A percentile compares a stretch with the other conserved stretches of the same genome.
Conservation (phyloP, 2,329 filamentous ascomycete genomes). For the Rutstroemia sp. region DNA sequence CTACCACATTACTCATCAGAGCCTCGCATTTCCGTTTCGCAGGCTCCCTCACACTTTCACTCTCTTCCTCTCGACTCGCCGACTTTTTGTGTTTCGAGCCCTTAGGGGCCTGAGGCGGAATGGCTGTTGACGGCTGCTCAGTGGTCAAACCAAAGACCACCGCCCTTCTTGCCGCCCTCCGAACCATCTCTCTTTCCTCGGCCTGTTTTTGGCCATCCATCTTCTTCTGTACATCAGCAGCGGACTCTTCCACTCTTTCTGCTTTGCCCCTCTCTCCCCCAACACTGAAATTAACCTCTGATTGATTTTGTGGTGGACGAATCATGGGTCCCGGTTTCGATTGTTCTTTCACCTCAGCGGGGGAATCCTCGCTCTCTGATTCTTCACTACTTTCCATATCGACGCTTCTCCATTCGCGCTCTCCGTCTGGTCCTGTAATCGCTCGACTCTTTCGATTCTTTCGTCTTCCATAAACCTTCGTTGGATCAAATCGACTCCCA, state of each 20-base stretch:
- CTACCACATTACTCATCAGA: constrained; percentile 6
- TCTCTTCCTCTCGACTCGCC: not conserved
- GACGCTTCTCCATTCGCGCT: constrained; percentile 35
- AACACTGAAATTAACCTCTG: constrained; percentile 44
- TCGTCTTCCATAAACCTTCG: constrained; percentile 37
- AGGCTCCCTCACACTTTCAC: not conserved
- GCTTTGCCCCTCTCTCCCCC: constrained; percentile 48
- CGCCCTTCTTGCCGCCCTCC: constrained; percentile 14
- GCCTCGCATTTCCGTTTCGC: constrained; percentile 4
- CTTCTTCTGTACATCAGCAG: constrained; percentile 42
- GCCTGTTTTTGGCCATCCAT: constrained; percentile 18
- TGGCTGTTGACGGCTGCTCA: not conserved
- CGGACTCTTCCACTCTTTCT: constrained; percentile 44
- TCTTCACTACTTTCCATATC: constrained; percentile 41
- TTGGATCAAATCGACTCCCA: constrained; percentile 36
- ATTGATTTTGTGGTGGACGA: constrained; percentile 8
- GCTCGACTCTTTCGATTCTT: constrained; percentile 37
- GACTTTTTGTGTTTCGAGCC: constrained; percentile 3
- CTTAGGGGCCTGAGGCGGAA: not conserved
- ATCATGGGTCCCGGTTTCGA: constrained; percentile 2
- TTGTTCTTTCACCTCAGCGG: not conserved
- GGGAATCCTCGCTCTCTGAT: not conserved
- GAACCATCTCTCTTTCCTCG: constrained; percentile 15
- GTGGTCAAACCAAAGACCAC: constrained; percentile 16
- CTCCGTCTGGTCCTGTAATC: constrained; percentile 29